phyloP scores from a whole-genome alignment of 129 eudicot genomes.

The Flaveria linearis region DNA sequence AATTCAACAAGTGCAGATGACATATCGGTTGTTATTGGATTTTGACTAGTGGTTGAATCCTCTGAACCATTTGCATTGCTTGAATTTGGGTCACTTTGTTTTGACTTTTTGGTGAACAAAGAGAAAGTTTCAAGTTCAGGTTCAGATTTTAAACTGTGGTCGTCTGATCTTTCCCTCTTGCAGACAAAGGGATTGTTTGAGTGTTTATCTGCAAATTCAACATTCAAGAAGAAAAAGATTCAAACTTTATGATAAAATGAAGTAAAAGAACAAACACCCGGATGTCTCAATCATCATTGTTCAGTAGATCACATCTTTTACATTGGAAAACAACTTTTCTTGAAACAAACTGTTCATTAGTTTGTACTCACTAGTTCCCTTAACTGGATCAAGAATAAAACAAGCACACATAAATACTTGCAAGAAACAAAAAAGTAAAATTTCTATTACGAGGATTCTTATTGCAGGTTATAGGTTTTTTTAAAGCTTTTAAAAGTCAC shows the following conservation, averaged over 20 bases:
- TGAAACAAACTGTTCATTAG: neutral
- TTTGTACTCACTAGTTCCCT: neutral
- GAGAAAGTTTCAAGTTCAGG: constrained; percentile 47
- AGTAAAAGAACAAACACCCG: constrained; percentile 10
- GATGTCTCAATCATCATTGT: neutral
- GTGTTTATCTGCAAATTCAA: constrained; percentile 21
- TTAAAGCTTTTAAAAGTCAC: no score
- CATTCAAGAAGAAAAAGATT: constrained; percentile 21
- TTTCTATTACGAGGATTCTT: neutral
- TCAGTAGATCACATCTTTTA: constrained; percentile 6
- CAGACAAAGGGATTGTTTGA: constrained; percentile 43
- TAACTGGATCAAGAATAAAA: neutral
- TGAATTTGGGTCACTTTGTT: constrained; percentile 52
- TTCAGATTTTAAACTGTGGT: constrained; percentile 26
- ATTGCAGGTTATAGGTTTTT: no score
- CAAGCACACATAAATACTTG: neutral
- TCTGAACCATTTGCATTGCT: constrained; percentile 59
- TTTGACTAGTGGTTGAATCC: constrained; percentile 61
- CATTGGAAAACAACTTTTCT: neutral
- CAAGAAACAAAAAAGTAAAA: neutral
- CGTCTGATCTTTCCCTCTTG: constrained; percentile 65
- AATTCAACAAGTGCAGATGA: constrained; percentile 45
- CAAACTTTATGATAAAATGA: constrained; percentile 9
- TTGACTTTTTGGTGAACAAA: constrained; percentile 47
- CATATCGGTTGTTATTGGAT: constrained; percentile 36